A percentile compares a stretch with the other conserved stretches of the same genome.
Evolutionary conservation across 441 rosid genomes (phyloP).

Genomic region (Hura crepitans): DNA sequence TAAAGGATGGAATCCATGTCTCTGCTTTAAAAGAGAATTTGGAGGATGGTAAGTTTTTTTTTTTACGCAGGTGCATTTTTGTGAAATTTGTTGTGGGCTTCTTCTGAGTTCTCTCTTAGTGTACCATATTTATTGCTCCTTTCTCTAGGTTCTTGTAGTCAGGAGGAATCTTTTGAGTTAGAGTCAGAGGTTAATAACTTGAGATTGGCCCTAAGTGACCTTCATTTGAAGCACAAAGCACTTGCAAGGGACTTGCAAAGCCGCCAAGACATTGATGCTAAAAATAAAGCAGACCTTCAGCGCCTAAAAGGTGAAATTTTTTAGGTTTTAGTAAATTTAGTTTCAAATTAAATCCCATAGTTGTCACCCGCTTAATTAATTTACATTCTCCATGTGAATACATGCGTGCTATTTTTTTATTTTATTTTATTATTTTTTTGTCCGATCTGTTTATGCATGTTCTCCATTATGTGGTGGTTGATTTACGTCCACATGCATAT

Average conservation of each 20-base stretch:
- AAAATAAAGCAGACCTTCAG: slow-evolving; percentile 61
- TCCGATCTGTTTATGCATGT: not conserved
- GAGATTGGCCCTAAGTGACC: slow-evolving; percentile 58
- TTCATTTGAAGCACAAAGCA: slow-evolving; percentile 63
- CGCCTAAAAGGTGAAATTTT: slow-evolving; percentile 58
- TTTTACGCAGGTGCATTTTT: slow-evolving; percentile 5
- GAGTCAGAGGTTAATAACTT: slow-evolving; percentile 54
- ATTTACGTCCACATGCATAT: no score
- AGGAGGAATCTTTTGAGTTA: slow-evolving; percentile 46
- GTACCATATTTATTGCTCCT: slow-evolving; percentile 24
- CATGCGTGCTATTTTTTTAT: not conserved
- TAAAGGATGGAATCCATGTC: slow-evolving; percentile 58
- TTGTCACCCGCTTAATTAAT: not conserved
- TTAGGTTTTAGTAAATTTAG: not conserved
- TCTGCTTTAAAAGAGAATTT: slow-evolving; percentile 45
- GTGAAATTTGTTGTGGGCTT: not conserved
- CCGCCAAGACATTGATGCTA: slow-evolving; percentile 56
- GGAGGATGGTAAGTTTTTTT: slow-evolving; percentile 42
- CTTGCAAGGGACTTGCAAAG: slow-evolving; percentile 61
- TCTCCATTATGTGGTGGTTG: not conserved
- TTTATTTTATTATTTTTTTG: not conserved
- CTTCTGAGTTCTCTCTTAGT: slow-evolving; percentile 19
- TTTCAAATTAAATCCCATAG: not conserved
- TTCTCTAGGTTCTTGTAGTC: slow-evolving; percentile 51
- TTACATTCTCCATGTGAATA: not conserved